Evolutionary conservation across 108 stramenopile species (phyloP), one percentile per base, ranked within the genome.

Genomic region (Nitzschia sp.): DNA sequence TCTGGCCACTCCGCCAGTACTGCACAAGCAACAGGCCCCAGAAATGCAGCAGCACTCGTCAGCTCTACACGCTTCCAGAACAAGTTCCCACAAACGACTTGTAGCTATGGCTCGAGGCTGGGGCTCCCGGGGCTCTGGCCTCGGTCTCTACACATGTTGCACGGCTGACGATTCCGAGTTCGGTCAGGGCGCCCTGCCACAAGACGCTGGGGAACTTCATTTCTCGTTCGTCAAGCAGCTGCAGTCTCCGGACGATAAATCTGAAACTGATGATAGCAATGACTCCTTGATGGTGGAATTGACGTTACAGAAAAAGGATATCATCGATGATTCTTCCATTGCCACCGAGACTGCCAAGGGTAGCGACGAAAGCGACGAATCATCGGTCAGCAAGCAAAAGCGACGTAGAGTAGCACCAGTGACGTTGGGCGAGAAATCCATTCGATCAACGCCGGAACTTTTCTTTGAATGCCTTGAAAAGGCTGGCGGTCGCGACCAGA

Each of bases 1-100:
- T 36, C 77, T 97, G 29, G 77, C 90, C 4, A 64, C 83, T 46
- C 94, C 95, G 15, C 95, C 96, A 13, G 51, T 82, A 46, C 51
- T 95, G 27, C 95, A 97, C 75, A 74, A 91, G 55, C 94, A 95
- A 53, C 91, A 94, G 77, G 85, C 81, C 15, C 94, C 93, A 18
- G 93, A 97, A 70, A 61, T 75, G 59, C 75, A 81, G 26, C 64
- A 74, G 33, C 94, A 95, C 54, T 72, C 82, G 30, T 88, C 92
- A 18, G 70, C 78, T 33, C 60, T 95, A 35, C 89, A 91, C 63
- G 46, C 30, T 32, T 60, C 74, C 11, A 64, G 79, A 34, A 59
- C 68, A 15, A 31, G 49, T 15, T 58, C 67, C n/a, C 87, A 87
- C 70, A 68, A 59, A 42, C 79, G 93, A 57, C 78, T 96, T 51